phyloP scores from a whole-genome alignment of 1,139 yeast species.

The Yamadazyma taylorii region DNA sequence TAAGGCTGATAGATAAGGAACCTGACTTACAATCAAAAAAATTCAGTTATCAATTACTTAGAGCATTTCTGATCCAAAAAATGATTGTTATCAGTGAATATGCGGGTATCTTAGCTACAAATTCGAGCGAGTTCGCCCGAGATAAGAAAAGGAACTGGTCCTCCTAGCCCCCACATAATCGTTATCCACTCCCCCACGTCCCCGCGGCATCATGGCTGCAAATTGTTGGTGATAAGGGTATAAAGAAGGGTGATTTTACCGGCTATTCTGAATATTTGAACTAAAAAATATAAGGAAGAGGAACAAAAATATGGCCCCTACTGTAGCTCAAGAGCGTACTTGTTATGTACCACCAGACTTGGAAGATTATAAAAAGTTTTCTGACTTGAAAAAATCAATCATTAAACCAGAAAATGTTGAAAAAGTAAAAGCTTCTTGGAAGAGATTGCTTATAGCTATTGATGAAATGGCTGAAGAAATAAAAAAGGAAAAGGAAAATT shows the following conservation, averaged over 20 bases:
- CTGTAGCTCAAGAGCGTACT: constrained; percentile 2
- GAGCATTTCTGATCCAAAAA: no score
- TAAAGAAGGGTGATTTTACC: background rate
- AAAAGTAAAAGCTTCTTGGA: constrained; percentile 24
- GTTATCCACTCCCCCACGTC: no score
- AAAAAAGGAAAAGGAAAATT: constrained; percentile 14
- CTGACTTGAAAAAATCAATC: constrained; percentile 15
- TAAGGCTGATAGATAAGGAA: no score
- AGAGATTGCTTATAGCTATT: constrained; percentile 20
- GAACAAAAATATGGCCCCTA: constrained; percentile 12
- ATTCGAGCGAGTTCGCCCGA: constrained; percentile 3
- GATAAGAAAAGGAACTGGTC: background rate
- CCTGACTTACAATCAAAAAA: no score
- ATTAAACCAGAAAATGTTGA: constrained; percentile 22
- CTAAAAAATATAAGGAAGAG: background rate
- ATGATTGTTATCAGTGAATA: background rate
- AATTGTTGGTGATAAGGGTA: constrained; percentile 1
- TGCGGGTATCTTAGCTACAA: no score
- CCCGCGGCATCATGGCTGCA: no score
- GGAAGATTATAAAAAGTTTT: constrained; percentile 10
- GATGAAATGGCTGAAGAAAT: constrained; percentile 18
- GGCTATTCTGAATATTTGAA: no score
- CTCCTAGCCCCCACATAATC: no score
- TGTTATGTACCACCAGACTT: constrained; percentile 13
- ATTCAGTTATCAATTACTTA: no score